These are phyloP conservation scores for Microsporum canis DNA, from an alignment of 2,329 filamentous ascomycete species.

Conservation along the genomic window DNA sequence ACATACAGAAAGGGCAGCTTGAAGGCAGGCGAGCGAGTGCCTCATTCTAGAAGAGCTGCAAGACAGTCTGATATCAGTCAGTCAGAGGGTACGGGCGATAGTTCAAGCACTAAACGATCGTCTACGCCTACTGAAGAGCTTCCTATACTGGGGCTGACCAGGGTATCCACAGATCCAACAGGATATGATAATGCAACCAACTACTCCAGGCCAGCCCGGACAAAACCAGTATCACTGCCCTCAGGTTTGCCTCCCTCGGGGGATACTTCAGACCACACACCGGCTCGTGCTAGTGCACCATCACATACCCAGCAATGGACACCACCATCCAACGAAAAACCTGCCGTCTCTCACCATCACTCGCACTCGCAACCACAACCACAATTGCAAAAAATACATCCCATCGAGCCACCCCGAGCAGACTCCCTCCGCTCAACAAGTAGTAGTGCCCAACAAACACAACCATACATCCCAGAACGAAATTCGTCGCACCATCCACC, in stretches of 20 bases:
- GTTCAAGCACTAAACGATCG: conserved; percentile 27
- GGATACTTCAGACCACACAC: conserved; percentile 16
- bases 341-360: not conserved
- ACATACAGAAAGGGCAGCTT: conserved; percentile 84
- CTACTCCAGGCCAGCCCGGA: conserved; percentile 28
- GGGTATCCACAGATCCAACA: conserved; percentile 29
- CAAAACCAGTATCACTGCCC: conserved; percentile 15
- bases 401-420: not conserved
- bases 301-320: conserved; percentile 41
- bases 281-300: conserved; percentile 23
- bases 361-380: conserved; percentile 15
- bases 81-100: conserved; percentile 30
- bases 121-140: conserved; percentile 26
- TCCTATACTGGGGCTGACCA: conserved; percentile 24
- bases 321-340: conserved; percentile 41
- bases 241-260: conserved; percentile 10
- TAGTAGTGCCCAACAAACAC: conserved; percentile 14
- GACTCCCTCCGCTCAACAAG: not conserved
- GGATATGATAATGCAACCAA: conserved; percentile 33
- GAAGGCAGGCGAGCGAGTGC: conserved; percentile 61
- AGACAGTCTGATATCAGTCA: conserved; percentile 36
- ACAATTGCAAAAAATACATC: not conserved
- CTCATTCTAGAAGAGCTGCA: conserved; percentile 61
- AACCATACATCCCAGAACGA: conserved; percentile 39
- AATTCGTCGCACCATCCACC: conserved; percentile 39